phyloP scores from a whole-genome alignment of 2,329 filamentous ascomycete species.

The Dactylonectria estremocensis region DNA sequence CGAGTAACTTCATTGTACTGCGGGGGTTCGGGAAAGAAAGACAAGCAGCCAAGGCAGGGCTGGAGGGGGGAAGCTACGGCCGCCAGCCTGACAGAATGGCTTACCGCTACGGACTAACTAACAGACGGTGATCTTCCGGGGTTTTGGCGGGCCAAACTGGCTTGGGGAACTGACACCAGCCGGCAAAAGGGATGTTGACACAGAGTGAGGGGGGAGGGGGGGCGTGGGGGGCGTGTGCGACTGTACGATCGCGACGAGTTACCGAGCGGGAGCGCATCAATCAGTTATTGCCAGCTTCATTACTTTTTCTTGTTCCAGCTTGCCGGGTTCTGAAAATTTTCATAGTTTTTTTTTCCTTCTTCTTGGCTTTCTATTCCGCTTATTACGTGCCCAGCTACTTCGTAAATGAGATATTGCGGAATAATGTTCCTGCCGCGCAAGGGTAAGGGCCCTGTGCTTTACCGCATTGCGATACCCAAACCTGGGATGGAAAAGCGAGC shows the following conservation, averaged over 20 bases:
- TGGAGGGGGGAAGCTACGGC: neutral
- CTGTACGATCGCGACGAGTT: neutral
- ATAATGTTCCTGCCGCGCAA: neutral
- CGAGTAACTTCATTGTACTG: conserved; percentile 7
- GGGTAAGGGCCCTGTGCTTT: conserved; percentile 15
- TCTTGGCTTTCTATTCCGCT: neutral
- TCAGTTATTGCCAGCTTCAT: neutral
- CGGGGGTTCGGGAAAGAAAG: conserved; percentile 16
- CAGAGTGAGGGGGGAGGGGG: no score
- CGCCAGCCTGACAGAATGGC: neutral
- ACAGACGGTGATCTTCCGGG: conserved; percentile 12
- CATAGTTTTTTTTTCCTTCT: neutral
- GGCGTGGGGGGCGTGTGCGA: neutral
- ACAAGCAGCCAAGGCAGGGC: no score
- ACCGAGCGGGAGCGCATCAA: conserved; percentile 1
- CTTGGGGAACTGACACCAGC: neutral
- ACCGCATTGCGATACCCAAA: conserved; percentile 21
- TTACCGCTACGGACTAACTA: neutral
- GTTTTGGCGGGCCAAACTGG: neutral
- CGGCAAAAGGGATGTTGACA: neutral
- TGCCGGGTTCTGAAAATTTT: neutral
- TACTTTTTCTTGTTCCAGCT: conserved; percentile 4
- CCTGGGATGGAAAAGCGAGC: conserved; percentile 11
- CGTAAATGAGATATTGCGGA: conserved; percentile 14
- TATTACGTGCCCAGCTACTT: neutral